Evolutionary conservation across 371 early-diverging fungal species (phyloP), one percentile per base, ranked within the genome.

Genomic region (Rhizopus stolonifer): DNA sequence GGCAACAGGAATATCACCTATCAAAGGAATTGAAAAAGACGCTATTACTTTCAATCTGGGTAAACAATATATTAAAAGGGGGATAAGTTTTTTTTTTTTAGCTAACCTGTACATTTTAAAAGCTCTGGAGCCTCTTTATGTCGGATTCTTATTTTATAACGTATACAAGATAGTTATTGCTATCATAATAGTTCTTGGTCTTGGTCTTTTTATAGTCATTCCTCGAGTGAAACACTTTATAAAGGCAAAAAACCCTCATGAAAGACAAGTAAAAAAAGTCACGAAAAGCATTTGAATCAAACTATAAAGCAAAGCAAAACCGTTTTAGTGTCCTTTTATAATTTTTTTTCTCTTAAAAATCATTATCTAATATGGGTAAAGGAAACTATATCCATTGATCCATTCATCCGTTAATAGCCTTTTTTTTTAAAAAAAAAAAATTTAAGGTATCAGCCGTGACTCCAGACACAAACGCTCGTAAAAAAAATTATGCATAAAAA

Each of bases 361-460:
- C 22, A 23, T 44, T 25, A 51, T 51, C 15, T 21, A 51, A 38
- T 39, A 51, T 51, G 51, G 51, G 51, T 51, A 51, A 51, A 40
- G 13, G 14, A 24, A n/a, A n/a, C n/a, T n/a, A n/a, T 17, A 51
- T 39, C 29, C 23, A 51, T 40, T 26, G 40, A 51, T 51, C 51
- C 40, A 51, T 39, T 40, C 51, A 38, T 39, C 26, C 23, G n/a
- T 15, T 18, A 26, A 40, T 6, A 25, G 3, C 29, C 25, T 19
- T 39, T 51, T n/a, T 4, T 23, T 50, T 39, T 39, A 17, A 17
- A 3, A n/a, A n/a, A n/a, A n/a, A n/a, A n/a, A n/a, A n/a, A n/a
- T n/a, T 11, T 32, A 76, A 88, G 97, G 96, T 91, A 94, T 96
- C 82, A 85, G 87, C 82, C 83, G 97, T 81, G 94, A 94, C 84